Conservation (phyloP, 139 green algal genomes). For the Yamagishiella unicocca region DNA sequence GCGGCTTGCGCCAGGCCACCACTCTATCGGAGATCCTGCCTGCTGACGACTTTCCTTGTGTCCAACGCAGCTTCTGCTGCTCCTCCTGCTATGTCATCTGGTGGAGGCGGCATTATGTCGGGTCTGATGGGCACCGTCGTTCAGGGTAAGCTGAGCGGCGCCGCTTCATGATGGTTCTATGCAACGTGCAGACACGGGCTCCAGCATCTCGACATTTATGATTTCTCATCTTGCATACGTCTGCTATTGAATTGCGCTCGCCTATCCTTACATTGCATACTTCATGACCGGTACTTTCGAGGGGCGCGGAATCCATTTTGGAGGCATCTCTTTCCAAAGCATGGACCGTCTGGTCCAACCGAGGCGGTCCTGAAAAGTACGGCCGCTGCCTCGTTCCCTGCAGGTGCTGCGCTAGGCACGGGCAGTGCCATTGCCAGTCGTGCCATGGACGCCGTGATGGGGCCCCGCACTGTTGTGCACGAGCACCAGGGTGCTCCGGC, state of each 20-base stretch:
- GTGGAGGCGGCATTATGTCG: conserved; percentile 84
- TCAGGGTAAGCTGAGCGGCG: conserved; percentile 68
- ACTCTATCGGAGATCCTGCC: conserved; percentile 4
- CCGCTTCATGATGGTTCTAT: not conserved
- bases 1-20: too few species aligned
- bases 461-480: conserved; percentile 57
- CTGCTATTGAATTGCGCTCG: too few species aligned
- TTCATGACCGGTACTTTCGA: too few species aligned
- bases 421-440: conserved; percentile 88
- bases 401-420: conserved; percentile 88
- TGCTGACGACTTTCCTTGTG: not conserved
- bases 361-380: too few species aligned
- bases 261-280: too few species aligned
- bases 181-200: too few species aligned
- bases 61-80: conserved; percentile 39
- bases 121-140: conserved; percentile 86
- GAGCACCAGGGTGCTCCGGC: conserved; percentile 46
- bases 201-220: too few species aligned
- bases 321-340: too few species aligned
- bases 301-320: too few species aligned
- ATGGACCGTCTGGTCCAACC: too few species aligned
- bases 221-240: too few species aligned
- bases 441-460: conserved; percentile 87
- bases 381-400: not conserved
- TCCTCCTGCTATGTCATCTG: conserved; percentile 47